These are phyloP conservation scores for Pugionium cornutum DNA, from an alignment of 345 rosid genomes.

Conservation along the genomic window DNA sequence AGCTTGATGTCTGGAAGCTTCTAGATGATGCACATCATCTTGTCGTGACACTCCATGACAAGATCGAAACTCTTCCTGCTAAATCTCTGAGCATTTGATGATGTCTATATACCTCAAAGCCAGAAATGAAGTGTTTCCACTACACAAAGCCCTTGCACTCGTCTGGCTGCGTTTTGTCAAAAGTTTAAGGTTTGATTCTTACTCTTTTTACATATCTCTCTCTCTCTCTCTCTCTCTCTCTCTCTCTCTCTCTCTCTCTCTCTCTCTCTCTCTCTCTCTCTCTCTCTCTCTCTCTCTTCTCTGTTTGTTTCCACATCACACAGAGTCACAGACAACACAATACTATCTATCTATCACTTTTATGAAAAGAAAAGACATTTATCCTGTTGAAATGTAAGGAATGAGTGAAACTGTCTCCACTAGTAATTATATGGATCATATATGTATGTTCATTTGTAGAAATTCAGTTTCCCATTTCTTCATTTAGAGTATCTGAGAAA, in stretches of 20 bases:
- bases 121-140: conserved; percentile 43
- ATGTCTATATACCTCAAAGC: conserved; percentile 17
- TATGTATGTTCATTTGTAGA: conserved; percentile 3
- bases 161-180: conserved; percentile 40
- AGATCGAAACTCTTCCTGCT: conserved; percentile 55
- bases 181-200: conserved; percentile 30
- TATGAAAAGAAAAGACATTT: conserved; percentile 17
- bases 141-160: conserved; percentile 36
- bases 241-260: no score
- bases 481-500: neutral
- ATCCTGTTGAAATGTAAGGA: conserved; percentile 25
- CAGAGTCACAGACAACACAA: conserved; percentile 12
- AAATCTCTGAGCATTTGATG: conserved; percentile 37
- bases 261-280: no score
- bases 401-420: conserved; percentile 30
- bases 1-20: conserved; percentile 96
- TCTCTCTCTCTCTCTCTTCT: conserved; percentile 1
- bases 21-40: conserved; percentile 89
- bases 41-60: conserved; percentile 85
- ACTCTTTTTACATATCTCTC: neutral
- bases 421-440: conserved; percentile 6
- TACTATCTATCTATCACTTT: conserved; percentile 28
- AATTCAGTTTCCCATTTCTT: conserved; percentile 2
- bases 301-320: conserved; percentile 26
- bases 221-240: no score